Evolutionary conservation across 2,329 filamentous ascomycete species (phyloP).

Genomic region (Xylariaceae sp.): DNA sequence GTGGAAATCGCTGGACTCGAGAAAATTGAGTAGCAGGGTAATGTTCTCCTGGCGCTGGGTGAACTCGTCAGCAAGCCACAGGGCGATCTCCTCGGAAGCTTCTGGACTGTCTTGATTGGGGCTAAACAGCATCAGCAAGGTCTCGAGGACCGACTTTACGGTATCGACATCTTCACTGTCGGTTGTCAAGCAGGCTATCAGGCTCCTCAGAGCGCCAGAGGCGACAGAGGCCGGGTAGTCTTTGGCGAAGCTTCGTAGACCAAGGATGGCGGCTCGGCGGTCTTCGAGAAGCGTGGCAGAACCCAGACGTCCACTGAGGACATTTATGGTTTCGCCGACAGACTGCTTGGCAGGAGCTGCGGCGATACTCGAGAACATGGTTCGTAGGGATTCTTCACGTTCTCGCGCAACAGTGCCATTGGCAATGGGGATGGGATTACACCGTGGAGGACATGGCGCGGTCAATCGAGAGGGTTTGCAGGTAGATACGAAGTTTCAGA

Average conservation of each 20-base stretch:
- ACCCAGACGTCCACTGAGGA: constrained; percentile 79
- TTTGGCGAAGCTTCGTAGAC: constrained; percentile 92
- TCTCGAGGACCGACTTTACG: constrained; percentile 91
- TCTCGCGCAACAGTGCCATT: constrained; percentile 28
- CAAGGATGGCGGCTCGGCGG: constrained; percentile 85
- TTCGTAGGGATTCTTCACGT: constrained; percentile 27
- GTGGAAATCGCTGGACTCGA: constrained; percentile 86
- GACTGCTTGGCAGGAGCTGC: constrained; percentile 90
- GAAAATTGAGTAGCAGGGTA: constrained; percentile 79
- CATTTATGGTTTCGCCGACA: constrained; percentile 88
- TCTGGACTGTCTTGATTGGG: constrained; percentile 72
- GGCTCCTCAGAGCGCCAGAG: constrained; percentile 80
- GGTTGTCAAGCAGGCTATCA: constrained; percentile 80
- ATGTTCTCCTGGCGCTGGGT: constrained; percentile 98
- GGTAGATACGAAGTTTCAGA: background rate
- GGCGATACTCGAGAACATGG: constrained; percentile 60
- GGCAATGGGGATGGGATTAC: constrained; percentile 21
- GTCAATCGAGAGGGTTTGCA: constrained; percentile 5
- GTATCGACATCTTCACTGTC: constrained; percentile 96
- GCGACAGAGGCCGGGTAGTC: constrained; percentile 94
- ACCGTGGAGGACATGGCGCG: constrained; percentile 26
- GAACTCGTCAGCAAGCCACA: constrained; percentile 97
- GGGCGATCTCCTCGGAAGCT: constrained; percentile 89
- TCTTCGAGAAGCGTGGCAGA: constrained; percentile 93
- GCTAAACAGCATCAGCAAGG: constrained; percentile 85